Evolutionary conservation across 2,329 filamentous ascomycete genomes (phyloP), one percentile per base, ranked within the genome.

Genomic region (Coniochaeta ligniaria): DNA sequence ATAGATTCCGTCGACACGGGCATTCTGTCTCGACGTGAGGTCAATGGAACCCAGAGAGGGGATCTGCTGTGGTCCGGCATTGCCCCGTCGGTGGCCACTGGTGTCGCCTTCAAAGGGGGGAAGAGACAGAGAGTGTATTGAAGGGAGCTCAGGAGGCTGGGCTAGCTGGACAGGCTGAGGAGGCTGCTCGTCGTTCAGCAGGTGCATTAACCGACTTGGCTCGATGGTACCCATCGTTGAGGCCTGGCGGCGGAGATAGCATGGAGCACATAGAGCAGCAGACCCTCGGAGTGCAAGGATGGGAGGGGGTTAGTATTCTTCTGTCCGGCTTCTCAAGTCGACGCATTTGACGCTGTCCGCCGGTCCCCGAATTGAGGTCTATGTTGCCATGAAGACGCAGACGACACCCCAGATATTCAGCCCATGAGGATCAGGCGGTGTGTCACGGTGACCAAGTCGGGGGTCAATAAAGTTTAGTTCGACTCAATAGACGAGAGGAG

Each of bases 171-270:
- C n/a, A n/a, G n/a, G 78, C 62, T 83, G 81, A 67, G 79, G 74
- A 63, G 78, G 77, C 67, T 74, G 76, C 66, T 76, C 74, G 68
- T 84, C 81, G 72, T 87, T 87, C 68, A 87, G 77, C 65, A 87
- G 74, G 71, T 87, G 83, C 70, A 87, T 88, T 66, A 88, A 78
- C 70, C 84, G 83, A 36, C 12, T 14, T 70, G 85, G 85, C 79
- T 88, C 85, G 74, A 87, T 87, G 69, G 83, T 87, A 66, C 83
- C 83, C 83, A 85, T 85, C 74, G 73, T 83, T 78, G 65, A 69
- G 66, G 65, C 68, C 66, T 67, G 69, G 69, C 63, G 64, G 64
- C 62, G 63, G 63, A 66, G 64, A 68, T 69, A 67, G 72, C 76
- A 80, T 79, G 74, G 71, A 74, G 69, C 65, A 17, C 26, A 52